phyloP scores from a whole-genome alignment of 345 rosid species.

The Eutrema yunnanense region DNA sequence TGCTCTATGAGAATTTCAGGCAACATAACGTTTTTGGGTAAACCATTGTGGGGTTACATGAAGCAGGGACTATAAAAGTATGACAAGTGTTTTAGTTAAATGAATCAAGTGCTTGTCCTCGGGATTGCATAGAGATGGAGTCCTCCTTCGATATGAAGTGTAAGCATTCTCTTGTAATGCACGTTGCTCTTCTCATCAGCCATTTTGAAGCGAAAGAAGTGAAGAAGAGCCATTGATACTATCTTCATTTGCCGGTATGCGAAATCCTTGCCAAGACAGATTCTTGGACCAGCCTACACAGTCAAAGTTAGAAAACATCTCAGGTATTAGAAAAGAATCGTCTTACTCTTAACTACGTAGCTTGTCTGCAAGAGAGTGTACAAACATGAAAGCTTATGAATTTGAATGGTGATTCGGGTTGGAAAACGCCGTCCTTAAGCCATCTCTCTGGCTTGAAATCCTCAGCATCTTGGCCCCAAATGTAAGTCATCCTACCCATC shows the following conservation, averaged over 20 bases:
- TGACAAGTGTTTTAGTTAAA: not conserved
- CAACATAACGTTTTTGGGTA: not conserved
- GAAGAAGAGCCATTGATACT: conserved; percentile 46
- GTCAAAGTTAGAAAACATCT: not conserved
- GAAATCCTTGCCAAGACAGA: conserved; percentile 68
- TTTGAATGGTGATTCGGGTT: conserved; percentile 64
- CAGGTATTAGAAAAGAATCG: not conserved
- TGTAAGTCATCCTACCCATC: conserved; percentile 71
- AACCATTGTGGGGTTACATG: not conserved
- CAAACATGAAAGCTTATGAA: conserved; percentile 57
- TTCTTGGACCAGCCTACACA: conserved; percentile 76
- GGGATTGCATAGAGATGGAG: conserved; percentile 44
- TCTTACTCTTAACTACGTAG: not conserved
- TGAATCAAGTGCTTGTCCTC: conserved; percentile 24
- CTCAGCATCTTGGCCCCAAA: conserved; percentile 78
- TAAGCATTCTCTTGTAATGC: conserved; percentile 53
- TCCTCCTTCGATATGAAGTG: conserved; percentile 57
- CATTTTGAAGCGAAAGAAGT: conserved; percentile 50
- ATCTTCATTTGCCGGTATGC: conserved; percentile 85
- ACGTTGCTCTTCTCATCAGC: conserved; percentile 38
- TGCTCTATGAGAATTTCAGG: not conserved
- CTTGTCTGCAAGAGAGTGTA: not conserved
- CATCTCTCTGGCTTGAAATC: conserved; percentile 74
- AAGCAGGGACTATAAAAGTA: not conserved
- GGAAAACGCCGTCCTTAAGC: conserved; percentile 57